Base-by-base conservation (phyloP, 2,329 filamentous ascomycete genomes). In the Fusarium goolgardi region DNA sequence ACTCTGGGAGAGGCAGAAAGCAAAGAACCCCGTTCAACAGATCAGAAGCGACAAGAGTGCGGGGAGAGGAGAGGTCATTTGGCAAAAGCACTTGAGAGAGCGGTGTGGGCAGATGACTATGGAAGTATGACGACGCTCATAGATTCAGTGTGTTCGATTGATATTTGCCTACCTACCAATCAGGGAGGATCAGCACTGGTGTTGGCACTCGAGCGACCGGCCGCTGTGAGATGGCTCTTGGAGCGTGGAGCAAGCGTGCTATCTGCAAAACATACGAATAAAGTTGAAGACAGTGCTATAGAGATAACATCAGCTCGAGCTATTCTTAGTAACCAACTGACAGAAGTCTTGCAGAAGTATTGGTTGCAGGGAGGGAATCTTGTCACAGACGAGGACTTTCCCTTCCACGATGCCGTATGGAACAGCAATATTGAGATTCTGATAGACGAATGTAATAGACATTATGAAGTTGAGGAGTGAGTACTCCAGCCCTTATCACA, bases 31-130 rank as follows among this genome's bases (percentile, higher is more conserved):
- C 9, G 37, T 8, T 8, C 12, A 21, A 11, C 20, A 13, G 6
- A 21, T 15, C 5, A 12, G 20, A 39, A 21, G n/a, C 3, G n/a
- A 21, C 37, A 21, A 21, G 6, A 7, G 12, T 1, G 3, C 11
- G n/a, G 6, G 6, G 9, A 13, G n/a, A 4, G 4, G 37, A 2
- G 3, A 12, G 7, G 7, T 3, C 12, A 21, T 2, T 7, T 21
- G 20, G 37, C 37, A n/a, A 37, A 7, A 15, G n/a, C 6, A 39
- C 4, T 39, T 2, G 37, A 21, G 6, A 21, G n/a, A 21, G 37
- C n/a, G 5, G 20, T 39, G 11, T 8, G 37, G 20, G 12, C 6
- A 4, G 13, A 39, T 15, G 20, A 39, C 6, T 39, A 39, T 7
- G 3, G 2, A 21, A 12, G 10, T 13, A 39, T 39, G 5, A 7